Conservation (phyloP, 345 rosid species). For the Ricinus communis region DNA sequence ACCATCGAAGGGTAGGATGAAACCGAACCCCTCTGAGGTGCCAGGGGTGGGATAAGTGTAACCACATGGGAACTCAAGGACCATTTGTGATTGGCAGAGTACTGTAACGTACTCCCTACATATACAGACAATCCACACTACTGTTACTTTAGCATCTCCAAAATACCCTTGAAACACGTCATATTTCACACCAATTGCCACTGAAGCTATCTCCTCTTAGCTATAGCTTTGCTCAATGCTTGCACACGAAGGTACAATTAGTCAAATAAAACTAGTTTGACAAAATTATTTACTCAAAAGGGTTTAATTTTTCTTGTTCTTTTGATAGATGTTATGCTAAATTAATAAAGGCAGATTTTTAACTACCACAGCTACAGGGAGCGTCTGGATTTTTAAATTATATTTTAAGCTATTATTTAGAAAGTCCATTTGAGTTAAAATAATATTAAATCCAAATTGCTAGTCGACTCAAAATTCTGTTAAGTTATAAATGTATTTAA, state of each 20-base stretch:
- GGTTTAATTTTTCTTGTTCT: no score
- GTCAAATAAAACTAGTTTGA: no score
- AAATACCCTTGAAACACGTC: not conserved
- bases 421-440: no score
- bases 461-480: no score
- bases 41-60: not conserved
- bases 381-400: no score
- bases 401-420: no score
- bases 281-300: no score
- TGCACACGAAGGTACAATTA: constrained; percentile 2
- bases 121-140: constrained; percentile 7
- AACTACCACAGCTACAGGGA: no score
- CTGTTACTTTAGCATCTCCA: not conserved
- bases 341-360: no score
- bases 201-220: not conserved
- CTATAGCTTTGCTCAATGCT: not conserved
- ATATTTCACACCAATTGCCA: constrained; percentile 24
- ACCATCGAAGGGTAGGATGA: not conserved
- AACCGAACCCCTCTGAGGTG: not conserved
- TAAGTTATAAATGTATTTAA: no score
- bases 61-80: constrained; percentile 13
- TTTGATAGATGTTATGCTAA: no score
- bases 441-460: no score
- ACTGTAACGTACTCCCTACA: constrained; percentile 19
- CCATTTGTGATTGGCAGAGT: constrained; percentile 24